Conservation (phyloP, 2,329 filamentous ascomycete genomes). For the Apiospora pterosperma region DNA sequence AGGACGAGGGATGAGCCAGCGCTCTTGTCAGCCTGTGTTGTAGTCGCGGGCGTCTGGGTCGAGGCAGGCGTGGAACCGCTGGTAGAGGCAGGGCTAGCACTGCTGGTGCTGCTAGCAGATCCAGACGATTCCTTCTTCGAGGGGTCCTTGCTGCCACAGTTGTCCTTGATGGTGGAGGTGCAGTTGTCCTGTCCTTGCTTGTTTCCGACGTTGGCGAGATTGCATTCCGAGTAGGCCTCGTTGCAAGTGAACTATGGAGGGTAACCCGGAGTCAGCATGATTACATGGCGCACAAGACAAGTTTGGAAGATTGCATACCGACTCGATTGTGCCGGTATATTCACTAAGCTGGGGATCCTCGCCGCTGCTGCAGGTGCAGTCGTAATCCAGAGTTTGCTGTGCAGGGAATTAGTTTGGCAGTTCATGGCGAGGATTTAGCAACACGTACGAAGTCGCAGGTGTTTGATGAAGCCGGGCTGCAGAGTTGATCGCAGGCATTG, state of each 20-base stretch:
- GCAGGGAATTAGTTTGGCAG: not conserved
- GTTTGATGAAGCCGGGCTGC: slow-evolving; percentile 38
- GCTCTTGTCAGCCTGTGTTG: slow-evolving; percentile 15
- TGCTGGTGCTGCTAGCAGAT: slow-evolving; percentile 17
- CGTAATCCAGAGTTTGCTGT: slow-evolving; percentile 41
- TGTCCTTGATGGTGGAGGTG: slow-evolving; percentile 40
- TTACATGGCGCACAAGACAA: not conserved
- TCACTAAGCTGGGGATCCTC: slow-evolving; percentile 49
- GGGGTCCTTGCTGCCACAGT: slow-evolving; percentile 45
- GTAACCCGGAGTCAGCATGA: slow-evolving; percentile 13
- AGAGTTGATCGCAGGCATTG: slow-evolving; percentile 48
- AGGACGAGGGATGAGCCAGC: slow-evolving; percentile 21
- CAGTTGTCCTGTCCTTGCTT: slow-evolving; percentile 44
- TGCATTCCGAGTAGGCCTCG: slow-evolving; percentile 46
- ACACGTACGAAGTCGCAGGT: slow-evolving; percentile 43
- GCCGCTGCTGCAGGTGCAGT: slow-evolving; percentile 48
- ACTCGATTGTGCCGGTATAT: slow-evolving; percentile 46
- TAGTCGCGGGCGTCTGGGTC: slow-evolving; percentile 13
- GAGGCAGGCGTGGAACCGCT: slow-evolving; percentile 13
- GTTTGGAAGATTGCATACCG: slow-evolving; percentile 24
- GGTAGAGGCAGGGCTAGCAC: not conserved
- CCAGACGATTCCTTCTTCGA: slow-evolving; percentile 25
- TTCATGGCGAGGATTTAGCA: not conserved
- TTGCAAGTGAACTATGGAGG: slow-evolving; percentile 46
- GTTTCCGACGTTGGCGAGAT: slow-evolving; percentile 36